Conservation (phyloP, 371 early-diverging fungal genomes). For the Dichotomocladium elegans region DNA sequence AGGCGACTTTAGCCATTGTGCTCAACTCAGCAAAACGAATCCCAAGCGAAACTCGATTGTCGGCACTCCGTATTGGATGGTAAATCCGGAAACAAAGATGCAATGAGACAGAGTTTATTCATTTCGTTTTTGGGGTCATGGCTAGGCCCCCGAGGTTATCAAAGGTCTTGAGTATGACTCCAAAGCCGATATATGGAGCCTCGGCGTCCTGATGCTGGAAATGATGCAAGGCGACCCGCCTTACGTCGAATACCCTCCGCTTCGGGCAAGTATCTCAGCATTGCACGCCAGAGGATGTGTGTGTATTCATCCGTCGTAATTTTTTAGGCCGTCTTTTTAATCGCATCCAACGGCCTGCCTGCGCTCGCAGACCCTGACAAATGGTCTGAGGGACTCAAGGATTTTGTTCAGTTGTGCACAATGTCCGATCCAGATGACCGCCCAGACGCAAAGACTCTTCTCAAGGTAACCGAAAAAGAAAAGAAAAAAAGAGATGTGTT, state of each 20-base stretch:
- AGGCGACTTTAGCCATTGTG: slow-evolving; percentile 75
- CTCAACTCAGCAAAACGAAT: slow-evolving; percentile 55
- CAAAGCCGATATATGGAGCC: slow-evolving; percentile 86
- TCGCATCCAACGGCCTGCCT: slow-evolving; percentile 63
- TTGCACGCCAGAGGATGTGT: no score
- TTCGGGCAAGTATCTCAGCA: slow-evolving; percentile 40
- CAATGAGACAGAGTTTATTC: not conserved
- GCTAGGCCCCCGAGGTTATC: slow-evolving; percentile 86
- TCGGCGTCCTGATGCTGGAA: slow-evolving; percentile 79
- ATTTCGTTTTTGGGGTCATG: not conserved
- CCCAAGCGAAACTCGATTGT: slow-evolving; percentile 66
- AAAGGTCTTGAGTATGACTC: slow-evolving; percentile 71
- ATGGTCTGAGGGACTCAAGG: slow-evolving; percentile 50
- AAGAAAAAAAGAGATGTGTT: not conserved
- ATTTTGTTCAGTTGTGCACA: slow-evolving; percentile 49
- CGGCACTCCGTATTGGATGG: slow-evolving; percentile 93
- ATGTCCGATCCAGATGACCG: slow-evolving; percentile 6
- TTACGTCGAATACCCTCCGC: slow-evolving; percentile 61
- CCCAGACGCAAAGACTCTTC: slow-evolving; percentile 37
- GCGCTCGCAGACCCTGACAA: slow-evolving; percentile 42
- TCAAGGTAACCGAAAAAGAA: slow-evolving; percentile 24
- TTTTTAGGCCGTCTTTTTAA: slow-evolving; percentile 56
- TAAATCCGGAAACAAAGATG: slow-evolving; percentile 3
- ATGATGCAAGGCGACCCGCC: slow-evolving; percentile 81
- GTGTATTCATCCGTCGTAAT: no score